phyloP scores from a whole-genome alignment of 495 filamentous ascomycete genomes.

The Neurospora hispaniola region DNA sequence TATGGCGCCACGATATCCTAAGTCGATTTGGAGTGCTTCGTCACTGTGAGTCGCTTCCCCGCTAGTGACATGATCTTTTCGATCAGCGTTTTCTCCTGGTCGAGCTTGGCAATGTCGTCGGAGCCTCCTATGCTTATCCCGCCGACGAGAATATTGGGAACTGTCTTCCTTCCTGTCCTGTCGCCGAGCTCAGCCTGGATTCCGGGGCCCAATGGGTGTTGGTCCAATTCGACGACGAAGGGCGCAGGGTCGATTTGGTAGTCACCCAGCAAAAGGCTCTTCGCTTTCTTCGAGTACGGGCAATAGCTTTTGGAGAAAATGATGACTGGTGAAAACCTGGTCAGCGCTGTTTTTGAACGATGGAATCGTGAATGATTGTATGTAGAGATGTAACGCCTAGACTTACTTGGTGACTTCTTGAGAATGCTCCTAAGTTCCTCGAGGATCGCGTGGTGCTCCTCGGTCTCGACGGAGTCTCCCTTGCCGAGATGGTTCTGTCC shows the following conservation, averaged over 20 bases:
- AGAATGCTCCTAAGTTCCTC: constrained; percentile 62
- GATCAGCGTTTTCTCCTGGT: constrained; percentile 54
- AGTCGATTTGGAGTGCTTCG: constrained; percentile 22
- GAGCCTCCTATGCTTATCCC: constrained; percentile 85
- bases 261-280: constrained; percentile 65
- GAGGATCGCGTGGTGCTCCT: constrained; percentile 48
- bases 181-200: constrained; percentile 59
- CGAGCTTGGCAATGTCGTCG: constrained; percentile 70
- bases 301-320: constrained; percentile 96
- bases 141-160: constrained; percentile 84
- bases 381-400: neutral
- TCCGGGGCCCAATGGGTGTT: constrained; percentile 58
- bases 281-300: constrained; percentile 71
- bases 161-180: constrained; percentile 71
- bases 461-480: constrained; percentile 36
- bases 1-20: neutral
- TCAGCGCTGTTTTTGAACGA: constrained; percentile 12
- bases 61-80: constrained; percentile 64
- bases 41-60: constrained; percentile 51
- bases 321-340: constrained; percentile 48
- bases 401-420: constrained; percentile 70
- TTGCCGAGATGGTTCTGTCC: constrained; percentile 42
- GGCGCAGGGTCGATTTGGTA: constrained; percentile 77
- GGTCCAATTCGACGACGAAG: constrained; percentile 83
- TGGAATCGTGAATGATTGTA: neutral